Evolutionary conservation across 2,329 filamentous ascomycete species (phyloP).

Genomic region (Ophiocordyceps camponoti-saundersi): DNA sequence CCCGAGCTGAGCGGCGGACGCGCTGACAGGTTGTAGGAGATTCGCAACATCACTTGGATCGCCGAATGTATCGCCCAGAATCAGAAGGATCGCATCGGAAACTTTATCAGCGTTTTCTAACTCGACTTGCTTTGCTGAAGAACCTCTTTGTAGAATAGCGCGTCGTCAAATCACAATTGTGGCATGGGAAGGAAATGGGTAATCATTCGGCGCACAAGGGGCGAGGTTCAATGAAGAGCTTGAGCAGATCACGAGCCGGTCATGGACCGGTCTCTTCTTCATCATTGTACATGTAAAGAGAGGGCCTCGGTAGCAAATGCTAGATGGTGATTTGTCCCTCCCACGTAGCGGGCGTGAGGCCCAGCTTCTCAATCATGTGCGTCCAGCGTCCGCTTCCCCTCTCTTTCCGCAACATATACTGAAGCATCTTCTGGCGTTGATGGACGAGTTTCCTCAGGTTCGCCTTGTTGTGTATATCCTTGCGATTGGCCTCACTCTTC

Average conservation of each 20-base stretch:
- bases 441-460: constrained; percentile 78
- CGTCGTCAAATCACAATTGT: not conserved
- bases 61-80: constrained; percentile 98
- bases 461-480: constrained; percentile 88
- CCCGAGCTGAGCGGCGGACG: not conserved
- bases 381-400: constrained; percentile 82
- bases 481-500: constrained; percentile 48
- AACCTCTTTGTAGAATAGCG: not conserved
- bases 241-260: constrained; percentile 7
- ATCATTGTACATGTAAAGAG: constrained; percentile 32
- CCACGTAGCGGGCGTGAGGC: constrained; percentile 77
- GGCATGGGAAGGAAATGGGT: not conserved
- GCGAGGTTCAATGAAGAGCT: constrained; percentile 5
- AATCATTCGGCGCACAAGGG: constrained; percentile 13
- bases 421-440: constrained; percentile 71
- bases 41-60: constrained; percentile 99
- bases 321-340: constrained; percentile 58
- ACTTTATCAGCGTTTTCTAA: constrained; percentile 97
- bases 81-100: constrained; percentile 96
- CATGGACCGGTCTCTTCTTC: constrained; percentile 8
- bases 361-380: constrained; percentile 67
- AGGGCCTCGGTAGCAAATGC: constrained; percentile 22
- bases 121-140: constrained; percentile 1
- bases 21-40: constrained; percentile 51
- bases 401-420: constrained; percentile 79